These are phyloP conservation scores for Flaveria floridana DNA, from an alignment of 140 eudicot genomes.

Conservation along the genomic window DNA sequence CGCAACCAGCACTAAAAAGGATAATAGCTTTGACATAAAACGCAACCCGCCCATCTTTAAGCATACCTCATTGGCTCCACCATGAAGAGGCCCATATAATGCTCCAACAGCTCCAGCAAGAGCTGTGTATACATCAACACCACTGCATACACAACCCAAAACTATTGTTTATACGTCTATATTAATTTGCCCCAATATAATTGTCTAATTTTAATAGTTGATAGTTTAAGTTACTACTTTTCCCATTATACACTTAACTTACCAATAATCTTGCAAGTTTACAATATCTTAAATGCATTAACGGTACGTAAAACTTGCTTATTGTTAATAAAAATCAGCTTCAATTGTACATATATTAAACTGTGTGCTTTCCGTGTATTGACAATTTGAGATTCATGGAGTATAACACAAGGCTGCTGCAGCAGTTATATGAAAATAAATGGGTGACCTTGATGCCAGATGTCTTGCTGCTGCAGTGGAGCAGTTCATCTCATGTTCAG, in stretches of 20 bases:
- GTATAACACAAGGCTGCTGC: background rate
- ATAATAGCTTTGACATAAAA: too few relatives aligned
- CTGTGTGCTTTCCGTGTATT: too few relatives aligned
- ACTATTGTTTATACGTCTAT: too few relatives aligned
- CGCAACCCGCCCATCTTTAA: background rate
- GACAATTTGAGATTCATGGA: background rate
- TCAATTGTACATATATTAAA: background rate
- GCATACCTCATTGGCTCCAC: constrained; percentile 96
- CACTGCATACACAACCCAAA: constrained; percentile 51
- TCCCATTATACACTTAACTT: background rate
- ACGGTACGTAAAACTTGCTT: background rate
- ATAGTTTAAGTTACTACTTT: background rate
- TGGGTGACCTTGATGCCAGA: constrained; percentile 85
- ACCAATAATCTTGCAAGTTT: background rate
- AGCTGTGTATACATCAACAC: constrained; percentile 99
- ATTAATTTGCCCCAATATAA: background rate
- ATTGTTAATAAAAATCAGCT: background rate
- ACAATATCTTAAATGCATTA: background rate
- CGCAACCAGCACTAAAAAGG: too few relatives aligned
- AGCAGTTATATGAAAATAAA: background rate
- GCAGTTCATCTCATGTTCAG: constrained; percentile 99
- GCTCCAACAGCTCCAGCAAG: constrained; percentile 99
- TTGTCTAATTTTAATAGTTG: background rate
- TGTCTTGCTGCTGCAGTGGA: constrained; percentile 99
- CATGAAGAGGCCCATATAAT: constrained; percentile 97